Conservation (phyloP, 352 stramenopile species). For the Aphanomyces stellatus region DNA sequence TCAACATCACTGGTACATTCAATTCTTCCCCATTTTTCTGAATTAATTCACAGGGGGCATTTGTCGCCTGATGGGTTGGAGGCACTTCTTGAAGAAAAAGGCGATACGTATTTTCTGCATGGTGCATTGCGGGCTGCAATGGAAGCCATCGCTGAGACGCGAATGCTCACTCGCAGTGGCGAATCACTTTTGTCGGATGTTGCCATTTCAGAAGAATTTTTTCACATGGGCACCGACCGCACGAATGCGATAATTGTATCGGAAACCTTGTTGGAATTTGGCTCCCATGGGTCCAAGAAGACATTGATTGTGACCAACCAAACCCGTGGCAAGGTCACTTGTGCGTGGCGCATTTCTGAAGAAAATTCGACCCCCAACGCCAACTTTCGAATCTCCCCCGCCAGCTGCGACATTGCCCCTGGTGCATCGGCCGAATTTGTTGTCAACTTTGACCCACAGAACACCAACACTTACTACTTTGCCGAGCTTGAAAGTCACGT, state of each 20-base stretch:
- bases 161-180: constrained; percentile 72
- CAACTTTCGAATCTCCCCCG: constrained; percentile 67
- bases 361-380: not conserved
- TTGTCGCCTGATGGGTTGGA: constrained; percentile 81
- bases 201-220: constrained; percentile 78
- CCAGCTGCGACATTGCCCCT: constrained; percentile 66
- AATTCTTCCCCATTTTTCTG: not conserved
- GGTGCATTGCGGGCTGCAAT: constrained; percentile 28
- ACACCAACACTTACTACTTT: constrained; percentile 84
- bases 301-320: constrained; percentile 75
- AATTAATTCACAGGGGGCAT: constrained; percentile 34
- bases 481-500: constrained; percentile 82
- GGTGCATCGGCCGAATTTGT: constrained; percentile 67
- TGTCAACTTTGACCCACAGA: constrained; percentile 68
- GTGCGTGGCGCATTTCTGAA: constrained; percentile 50
- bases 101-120: constrained; percentile 54
- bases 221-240: constrained; percentile 52
- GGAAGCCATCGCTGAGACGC: constrained; percentile 20
- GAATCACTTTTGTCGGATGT: constrained; percentile 69
- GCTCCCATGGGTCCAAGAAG: constrained; percentile 56
- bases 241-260: constrained; percentile 43
- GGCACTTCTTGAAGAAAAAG: constrained; percentile 56
- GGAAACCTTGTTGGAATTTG: constrained; percentile 64
- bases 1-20: constrained; percentile 18
- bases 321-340: constrained; percentile 81